Conservation (phyloP, 768 basidiomycete species). For the Amanita jacksonii region DNA sequence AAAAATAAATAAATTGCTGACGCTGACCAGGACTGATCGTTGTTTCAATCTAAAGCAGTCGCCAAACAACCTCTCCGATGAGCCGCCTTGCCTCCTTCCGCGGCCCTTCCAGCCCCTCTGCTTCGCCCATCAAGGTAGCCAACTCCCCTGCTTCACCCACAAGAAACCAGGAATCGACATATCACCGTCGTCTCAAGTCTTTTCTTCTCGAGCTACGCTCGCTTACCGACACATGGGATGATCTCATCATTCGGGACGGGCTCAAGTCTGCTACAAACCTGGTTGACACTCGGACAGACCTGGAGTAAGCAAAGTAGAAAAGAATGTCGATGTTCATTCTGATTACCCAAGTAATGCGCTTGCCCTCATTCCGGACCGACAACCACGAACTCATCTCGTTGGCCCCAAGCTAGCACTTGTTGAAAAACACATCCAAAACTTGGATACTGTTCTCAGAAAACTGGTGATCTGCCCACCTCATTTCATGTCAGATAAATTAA, state of each 20-base stretch:
- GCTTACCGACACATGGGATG: constrained; percentile 70
- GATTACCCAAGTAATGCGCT: constrained; percentile 49
- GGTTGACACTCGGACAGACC: constrained; percentile 72
- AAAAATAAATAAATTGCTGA: no score
- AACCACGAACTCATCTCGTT: constrained; percentile 51
- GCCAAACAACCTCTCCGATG: constrained; percentile 19
- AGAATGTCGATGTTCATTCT: not conserved
- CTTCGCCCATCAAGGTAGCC: constrained; percentile 46
- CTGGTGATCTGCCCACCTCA: constrained; percentile 37
- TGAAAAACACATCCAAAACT: constrained; percentile 52
- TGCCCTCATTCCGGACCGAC: constrained; percentile 40
- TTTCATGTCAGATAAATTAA: not conserved
- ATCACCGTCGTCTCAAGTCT: constrained; percentile 69
- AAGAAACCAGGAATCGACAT: constrained; percentile 59
- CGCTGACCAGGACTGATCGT: not conserved
- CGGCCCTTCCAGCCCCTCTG: constrained; percentile 67
- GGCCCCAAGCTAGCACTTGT: constrained; percentile 57
- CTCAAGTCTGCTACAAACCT: constrained; percentile 63
- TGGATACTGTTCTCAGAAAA: constrained; percentile 50
- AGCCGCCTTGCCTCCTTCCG: constrained; percentile 67
- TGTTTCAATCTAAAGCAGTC: constrained; percentile 12
- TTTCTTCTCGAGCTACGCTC: constrained; percentile 58
- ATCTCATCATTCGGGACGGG: constrained; percentile 72
- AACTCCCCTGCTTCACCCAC: constrained; percentile 35
- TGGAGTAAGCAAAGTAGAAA: constrained; percentile 51